Evolutionary conservation across 1,139 yeast species (phyloP).

Genomic region (Zygosaccharomyces sapae): DNA sequence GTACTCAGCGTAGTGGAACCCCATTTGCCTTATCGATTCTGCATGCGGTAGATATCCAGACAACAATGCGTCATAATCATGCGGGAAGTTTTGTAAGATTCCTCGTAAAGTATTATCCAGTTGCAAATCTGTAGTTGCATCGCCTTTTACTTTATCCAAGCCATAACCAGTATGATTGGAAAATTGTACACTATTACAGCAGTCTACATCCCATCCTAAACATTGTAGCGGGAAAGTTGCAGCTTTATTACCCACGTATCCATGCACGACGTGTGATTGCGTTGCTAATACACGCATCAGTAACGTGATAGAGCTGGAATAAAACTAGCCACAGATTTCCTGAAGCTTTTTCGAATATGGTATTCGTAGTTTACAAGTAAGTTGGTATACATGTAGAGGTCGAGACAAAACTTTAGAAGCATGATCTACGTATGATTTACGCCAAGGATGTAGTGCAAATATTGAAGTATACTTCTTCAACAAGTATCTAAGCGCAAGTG

Average conservation of each 20-base stretch:
- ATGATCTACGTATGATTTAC: too few species aligned
- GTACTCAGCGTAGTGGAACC: slow-evolving; percentile 20
- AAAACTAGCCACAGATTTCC: not conserved
- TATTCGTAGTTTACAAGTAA: too few species aligned
- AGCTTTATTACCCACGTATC: slow-evolving; percentile 80
- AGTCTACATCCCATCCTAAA: slow-evolving; percentile 82
- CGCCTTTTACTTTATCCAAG: slow-evolving; percentile 43
- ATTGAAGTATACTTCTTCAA: too few species aligned
- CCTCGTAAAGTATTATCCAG: slow-evolving; percentile 37
- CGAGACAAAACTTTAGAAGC: too few species aligned
- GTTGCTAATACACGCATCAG: slow-evolving; percentile 11
- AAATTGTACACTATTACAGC: slow-evolving; percentile 70
- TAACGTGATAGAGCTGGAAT: not conserved
- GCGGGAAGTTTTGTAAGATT: slow-evolving; percentile 11
- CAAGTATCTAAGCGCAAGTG: too few species aligned
- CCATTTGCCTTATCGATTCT: slow-evolving; percentile 46
- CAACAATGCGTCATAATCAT: slow-evolving; percentile 53
- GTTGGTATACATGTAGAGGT: too few species aligned
- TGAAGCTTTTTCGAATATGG: too few species aligned
- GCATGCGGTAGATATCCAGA: slow-evolving; percentile 69
- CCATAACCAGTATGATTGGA: slow-evolving; percentile 87
- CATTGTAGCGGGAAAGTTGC: slow-evolving; percentile 76
- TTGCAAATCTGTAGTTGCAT: slow-evolving; percentile 46
- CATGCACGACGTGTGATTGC: slow-evolving; percentile 83
- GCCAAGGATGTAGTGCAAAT: too few species aligned